Conservation (phyloP, 805 yeast species). For the Hanseniaspora thailandica region DNA sequence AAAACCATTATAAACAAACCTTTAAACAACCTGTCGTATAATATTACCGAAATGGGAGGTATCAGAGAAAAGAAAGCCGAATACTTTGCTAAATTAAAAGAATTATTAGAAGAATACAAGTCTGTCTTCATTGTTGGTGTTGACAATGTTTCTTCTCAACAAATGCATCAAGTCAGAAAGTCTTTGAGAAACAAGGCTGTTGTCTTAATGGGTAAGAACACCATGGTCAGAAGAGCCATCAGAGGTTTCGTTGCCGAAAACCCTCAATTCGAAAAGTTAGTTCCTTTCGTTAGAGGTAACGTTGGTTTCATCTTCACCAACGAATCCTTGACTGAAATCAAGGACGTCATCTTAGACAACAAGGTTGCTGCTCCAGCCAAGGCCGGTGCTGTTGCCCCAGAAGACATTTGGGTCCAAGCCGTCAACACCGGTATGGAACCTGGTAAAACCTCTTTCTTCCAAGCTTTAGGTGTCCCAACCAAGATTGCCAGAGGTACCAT, state of each 20-base stretch:
- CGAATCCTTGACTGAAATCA: slow-evolving; percentile 79
- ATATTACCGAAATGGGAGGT: slow-evolving; percentile 98
- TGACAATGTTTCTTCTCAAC: slow-evolving; percentile 99
- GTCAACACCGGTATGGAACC: slow-evolving; percentile 99
- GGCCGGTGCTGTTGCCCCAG: slow-evolving; percentile 99
- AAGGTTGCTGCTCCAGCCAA: slow-evolving; percentile 99
- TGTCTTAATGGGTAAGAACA: slow-evolving; percentile 99
- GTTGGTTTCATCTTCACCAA: slow-evolving; percentile 99
- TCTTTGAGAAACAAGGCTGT: slow-evolving; percentile 89
- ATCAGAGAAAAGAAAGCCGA: slow-evolving; percentile 92
- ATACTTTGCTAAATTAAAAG: slow-evolving; percentile 91
- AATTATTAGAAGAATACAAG: slow-evolving; percentile 91
- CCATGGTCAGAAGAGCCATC: slow-evolving; percentile 99
- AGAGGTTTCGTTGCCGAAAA: slow-evolving; percentile 87
- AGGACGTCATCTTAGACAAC: slow-evolving; percentile 79
- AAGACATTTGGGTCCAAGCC: slow-evolving; percentile 94
- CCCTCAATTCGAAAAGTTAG: slow-evolving; percentile 90
- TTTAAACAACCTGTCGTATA: slow-evolving; percentile 86
- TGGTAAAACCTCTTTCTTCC: slow-evolving; percentile 99
- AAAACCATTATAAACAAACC: slow-evolving; percentile 29
- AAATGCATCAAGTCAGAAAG: slow-evolving; percentile 99
- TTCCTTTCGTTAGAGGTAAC: slow-evolving; percentile 94
- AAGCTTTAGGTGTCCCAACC: slow-evolving; percentile 99
- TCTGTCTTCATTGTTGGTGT: slow-evolving; percentile 98
- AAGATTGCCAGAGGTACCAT: slow-evolving; percentile 99